Base-by-base conservation (phyloP, 176 grass and related monocot genomes). In the Rhynchospora tenuis region DNA sequence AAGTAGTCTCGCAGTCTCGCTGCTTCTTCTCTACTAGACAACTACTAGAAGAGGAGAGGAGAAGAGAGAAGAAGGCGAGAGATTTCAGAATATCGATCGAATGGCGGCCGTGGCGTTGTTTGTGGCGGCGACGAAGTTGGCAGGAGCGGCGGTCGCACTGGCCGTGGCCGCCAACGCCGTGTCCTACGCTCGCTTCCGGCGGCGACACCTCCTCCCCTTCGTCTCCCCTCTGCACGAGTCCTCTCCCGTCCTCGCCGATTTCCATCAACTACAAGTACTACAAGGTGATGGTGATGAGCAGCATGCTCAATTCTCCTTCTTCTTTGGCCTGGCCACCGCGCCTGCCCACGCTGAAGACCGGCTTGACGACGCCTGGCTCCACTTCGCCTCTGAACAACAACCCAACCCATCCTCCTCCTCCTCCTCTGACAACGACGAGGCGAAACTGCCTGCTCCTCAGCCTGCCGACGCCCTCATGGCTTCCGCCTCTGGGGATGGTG, bases 311-410 rank as follows among this genome's bases (percentile, higher is more conserved):
- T 97, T 98, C 33, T 38, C 33, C 33, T 38, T 38, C 90, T 98
- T 98, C 89, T 98, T 98, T 43, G 92, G 95, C 69, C 83, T 98
- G 63, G 90, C 92, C 42, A 98, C 95, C 0, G 92, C 95, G 1
- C 95, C 90, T 52, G 95, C 92, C 7, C 95, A 98, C 31, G 95
- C 91, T 4, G 92, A 98, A 88, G 95, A 98, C 86, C 91, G 84
- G 57, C 88, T 98, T 3, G 85, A 94, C 7, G 95, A 98, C 51
- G 95, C 90, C 19, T 98, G 95, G 92, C 83, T 98, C 81, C 89
- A 91, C 50, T 98, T 98, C 68, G 90, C 95, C 2, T 82, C 63
- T 1, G 84, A 98, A 62, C 73, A 86, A 62, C 73, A 86, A 63
- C 79, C 84, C 6, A 73, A 98, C 43, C 86, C 83, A 50, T 80